These are phyloP conservation scores for Tylopilus plumbeoviolaceoides DNA, from an alignment of 768 basidiomycete genomes.

Conservation along the genomic window DNA sequence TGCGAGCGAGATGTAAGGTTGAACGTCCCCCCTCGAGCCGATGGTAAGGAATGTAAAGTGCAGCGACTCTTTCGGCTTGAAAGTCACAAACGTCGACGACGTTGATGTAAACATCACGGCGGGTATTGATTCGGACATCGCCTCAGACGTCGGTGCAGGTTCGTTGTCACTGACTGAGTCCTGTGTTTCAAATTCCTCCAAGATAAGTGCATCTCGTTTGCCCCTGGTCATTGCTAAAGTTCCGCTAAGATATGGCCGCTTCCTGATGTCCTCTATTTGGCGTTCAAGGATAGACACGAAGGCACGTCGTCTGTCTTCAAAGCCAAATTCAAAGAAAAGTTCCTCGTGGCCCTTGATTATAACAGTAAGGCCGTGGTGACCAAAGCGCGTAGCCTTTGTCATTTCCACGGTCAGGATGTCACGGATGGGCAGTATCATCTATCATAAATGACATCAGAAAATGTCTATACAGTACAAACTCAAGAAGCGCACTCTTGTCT, in stretches of 20 bases:
- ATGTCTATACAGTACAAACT: background rate
- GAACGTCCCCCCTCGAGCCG: conserved; percentile 94
- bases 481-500: conserved; percentile 69
- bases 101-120: conserved; percentile 96
- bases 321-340: conserved; percentile 91
- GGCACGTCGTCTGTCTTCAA: conserved; percentile 73
- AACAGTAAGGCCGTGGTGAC: conserved; percentile 83
- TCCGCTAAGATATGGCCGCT: conserved; percentile 45
- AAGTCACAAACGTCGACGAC: conserved; percentile 95
- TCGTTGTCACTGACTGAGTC: conserved; percentile 37
- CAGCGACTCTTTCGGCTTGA: conserved; percentile 82
- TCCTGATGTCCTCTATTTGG: conserved; percentile 72
- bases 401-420: conserved; percentile 84
- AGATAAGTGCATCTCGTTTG: conserved; percentile 67
- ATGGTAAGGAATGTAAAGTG: conserved; percentile 95
- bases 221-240: conserved; percentile 42
- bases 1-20: conserved; percentile 94
- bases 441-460: conserved; percentile 4
- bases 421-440: conserved; percentile 94
- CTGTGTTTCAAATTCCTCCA: conserved; percentile 78
- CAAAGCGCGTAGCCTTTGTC: conserved; percentile 84
- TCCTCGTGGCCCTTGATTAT: conserved; percentile 97
- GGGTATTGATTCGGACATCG: conserved; percentile 65
- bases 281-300: conserved; percentile 73
- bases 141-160: conserved; percentile 44